Evolutionary conservation across 2,329 filamentous ascomycete genomes (phyloP).

Genomic region (Tolypocladium sp.): DNA sequence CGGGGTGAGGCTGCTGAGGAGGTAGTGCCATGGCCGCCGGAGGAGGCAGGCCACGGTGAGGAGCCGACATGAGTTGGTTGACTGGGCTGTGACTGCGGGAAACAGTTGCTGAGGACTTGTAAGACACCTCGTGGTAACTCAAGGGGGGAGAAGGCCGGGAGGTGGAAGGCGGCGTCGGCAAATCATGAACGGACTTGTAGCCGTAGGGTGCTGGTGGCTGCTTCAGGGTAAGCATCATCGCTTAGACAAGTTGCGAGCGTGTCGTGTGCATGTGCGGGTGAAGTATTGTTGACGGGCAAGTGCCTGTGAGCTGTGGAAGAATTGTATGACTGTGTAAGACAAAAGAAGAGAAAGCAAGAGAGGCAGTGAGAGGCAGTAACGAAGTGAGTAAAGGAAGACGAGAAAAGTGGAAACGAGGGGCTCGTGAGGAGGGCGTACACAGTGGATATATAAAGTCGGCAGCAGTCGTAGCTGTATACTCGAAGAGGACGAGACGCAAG

Average conservation of each 20-base stretch:
- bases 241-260: constrained; percentile 17
- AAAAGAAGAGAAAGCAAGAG: constrained; percentile 10
- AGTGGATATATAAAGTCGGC: constrained; percentile 27
- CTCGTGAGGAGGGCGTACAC: constrained; percentile 6
- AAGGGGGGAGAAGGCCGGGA: constrained; percentile 47
- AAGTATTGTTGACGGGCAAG: not conserved
- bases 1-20: constrained; percentile 29
- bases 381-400: not conserved
- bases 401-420: constrained; percentile 9
- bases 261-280: constrained; percentile 16
- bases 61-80: constrained; percentile 55
- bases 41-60: constrained; percentile 60
- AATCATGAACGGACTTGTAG: constrained; percentile 53
- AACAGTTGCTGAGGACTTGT: constrained; percentile 28
- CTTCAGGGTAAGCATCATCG: constrained; percentile 53
- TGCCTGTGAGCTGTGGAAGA: not conserved
- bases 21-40: constrained; percentile 57
- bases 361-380: constrained; percentile 14
- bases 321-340: not conserved
- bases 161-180: constrained; percentile 48
- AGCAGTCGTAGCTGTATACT: constrained; percentile 6
- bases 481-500: constrained; percentile 17
- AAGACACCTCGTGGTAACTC: constrained; percentile 36
- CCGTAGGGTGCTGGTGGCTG: constrained; percentile 49
- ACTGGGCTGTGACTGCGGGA: constrained; percentile 37